Percentiles rank a stretch among this genome's conserved stretches.
phyloP scores from a whole-genome alignment of 192 early-diverging fungal species.

The Linnemannia exigua region DNA sequence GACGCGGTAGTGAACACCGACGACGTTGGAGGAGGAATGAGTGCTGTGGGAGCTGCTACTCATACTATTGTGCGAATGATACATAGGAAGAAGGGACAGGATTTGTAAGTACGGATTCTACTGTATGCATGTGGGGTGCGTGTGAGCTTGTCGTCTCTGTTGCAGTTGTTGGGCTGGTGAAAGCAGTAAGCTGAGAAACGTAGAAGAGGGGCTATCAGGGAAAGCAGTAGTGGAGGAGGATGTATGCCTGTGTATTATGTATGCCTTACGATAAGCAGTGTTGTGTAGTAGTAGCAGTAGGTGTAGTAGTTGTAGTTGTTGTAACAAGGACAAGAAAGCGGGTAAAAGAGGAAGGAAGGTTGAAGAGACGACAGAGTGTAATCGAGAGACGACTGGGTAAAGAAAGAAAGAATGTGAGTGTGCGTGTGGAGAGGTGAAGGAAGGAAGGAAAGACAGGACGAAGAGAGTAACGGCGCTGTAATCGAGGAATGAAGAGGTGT shows the following conservation, averaged over 20 bases:
- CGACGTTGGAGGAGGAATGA: slow-evolving; percentile 80
- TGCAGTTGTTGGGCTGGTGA: neutral
- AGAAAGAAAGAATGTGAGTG: neutral
- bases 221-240: neutral
- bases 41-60: slow-evolving; percentile 55
- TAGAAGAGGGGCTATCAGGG: neutral
- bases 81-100: neutral
- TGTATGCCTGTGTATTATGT: neutral
- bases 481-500: slow-evolving; percentile 12
- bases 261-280: neutral
- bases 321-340: neutral
- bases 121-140: neutral
- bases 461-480: neutral
- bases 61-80: slow-evolving; percentile 13
- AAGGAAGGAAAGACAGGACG: neutral
- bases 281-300: neutral
- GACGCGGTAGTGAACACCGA: slow-evolving; percentile 96
- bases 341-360: slow-evolving; percentile 8
- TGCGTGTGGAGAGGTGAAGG: neutral
- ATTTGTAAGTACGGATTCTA: neutral
- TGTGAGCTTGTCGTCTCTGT: neutral
- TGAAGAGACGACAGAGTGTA: slow-evolving; percentile 16
- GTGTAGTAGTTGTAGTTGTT: neutral
- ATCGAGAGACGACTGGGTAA: neutral
- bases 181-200: neutral